Evolutionary conservation across 306 rosid genomes (phyloP).

Genomic region (Cucurbita moschata): DNA sequence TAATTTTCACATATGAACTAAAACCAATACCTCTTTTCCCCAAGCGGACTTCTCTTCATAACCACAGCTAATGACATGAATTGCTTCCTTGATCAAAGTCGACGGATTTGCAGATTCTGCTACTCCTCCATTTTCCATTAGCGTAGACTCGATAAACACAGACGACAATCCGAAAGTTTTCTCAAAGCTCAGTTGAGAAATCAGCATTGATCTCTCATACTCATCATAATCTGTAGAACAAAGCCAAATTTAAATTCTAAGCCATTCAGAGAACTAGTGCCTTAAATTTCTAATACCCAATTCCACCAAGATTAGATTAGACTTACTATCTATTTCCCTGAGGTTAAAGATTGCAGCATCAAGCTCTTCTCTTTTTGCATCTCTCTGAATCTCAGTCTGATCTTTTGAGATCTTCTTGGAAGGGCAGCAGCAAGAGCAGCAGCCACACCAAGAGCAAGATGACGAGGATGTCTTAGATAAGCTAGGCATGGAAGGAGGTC

Average conservation of each 20-base stretch:
- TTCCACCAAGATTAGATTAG: constrained; percentile 4
- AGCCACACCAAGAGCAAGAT: constrained; percentile 50
- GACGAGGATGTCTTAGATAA: constrained; percentile 53
- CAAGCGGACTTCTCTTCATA: constrained; percentile 94
- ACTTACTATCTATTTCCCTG: constrained; percentile 76
- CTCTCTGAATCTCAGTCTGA: constrained; percentile 53
- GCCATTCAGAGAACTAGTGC: not conserved
- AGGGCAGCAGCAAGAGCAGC: constrained; percentile 73
- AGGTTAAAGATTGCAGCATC: constrained; percentile 96
- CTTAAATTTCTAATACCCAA: not conserved
- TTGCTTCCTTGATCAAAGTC: constrained; percentile 79
- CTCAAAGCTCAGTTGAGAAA: constrained; percentile 90
- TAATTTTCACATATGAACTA: not conserved
- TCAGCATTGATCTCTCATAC: constrained; percentile 91
- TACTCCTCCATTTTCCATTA: constrained; percentile 86
- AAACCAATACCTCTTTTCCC: constrained; percentile 77
- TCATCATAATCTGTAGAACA: constrained; percentile 67
- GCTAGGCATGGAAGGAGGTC: constrained; percentile 79
- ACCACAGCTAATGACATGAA: constrained; percentile 90
- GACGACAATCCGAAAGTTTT: constrained; percentile 89
- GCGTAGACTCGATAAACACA: constrained; percentile 84
- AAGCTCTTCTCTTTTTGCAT: constrained; percentile 80
- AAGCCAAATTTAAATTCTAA: not conserved
- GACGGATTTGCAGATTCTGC: constrained; percentile 72
- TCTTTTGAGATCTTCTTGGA: constrained; percentile 69